These are phyloP conservation scores for Lachnum nothofagi DNA, from an alignment of 2,329 filamentous ascomycete genomes.

Conservation along the genomic window DNA sequence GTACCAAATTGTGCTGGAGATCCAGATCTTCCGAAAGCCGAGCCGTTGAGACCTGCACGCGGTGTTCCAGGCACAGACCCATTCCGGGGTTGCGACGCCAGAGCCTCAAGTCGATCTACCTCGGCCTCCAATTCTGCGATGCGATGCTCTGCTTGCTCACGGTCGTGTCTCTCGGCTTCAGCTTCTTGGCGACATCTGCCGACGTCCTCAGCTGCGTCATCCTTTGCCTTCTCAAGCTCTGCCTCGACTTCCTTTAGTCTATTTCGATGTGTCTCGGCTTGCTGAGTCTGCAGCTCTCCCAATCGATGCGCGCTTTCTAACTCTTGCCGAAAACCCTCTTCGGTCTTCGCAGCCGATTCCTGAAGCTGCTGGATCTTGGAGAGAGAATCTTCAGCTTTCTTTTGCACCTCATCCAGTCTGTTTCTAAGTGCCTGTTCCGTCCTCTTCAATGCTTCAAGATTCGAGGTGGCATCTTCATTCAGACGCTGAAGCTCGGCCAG, in stretches of 20 bases:
- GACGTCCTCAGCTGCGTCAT: conserved; percentile 57
- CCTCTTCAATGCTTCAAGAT: conserved; percentile 70
- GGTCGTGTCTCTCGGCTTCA: conserved; percentile 54
- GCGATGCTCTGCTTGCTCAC: conserved; percentile 55
- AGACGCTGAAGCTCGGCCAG: conserved; percentile 83
- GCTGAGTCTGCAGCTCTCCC: conserved; percentile 74
- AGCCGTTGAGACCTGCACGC: conserved; percentile 47
- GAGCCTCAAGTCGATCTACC: conserved; percentile 55
- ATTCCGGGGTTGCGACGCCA: conserved; percentile 35
- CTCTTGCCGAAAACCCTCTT: conserved; percentile 82
- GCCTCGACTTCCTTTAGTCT: conserved; percentile 66
- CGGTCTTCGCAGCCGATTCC: conserved; percentile 73
- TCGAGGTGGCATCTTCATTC: conserved; percentile 77
- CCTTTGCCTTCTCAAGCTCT: conserved; percentile 52
- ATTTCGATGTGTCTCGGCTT: conserved; percentile 65
- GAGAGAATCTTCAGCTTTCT: conserved; percentile 81
- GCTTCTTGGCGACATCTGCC: conserved; percentile 48
- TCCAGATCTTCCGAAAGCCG: conserved; percentile 45
- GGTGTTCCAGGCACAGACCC: conserved; percentile 57
- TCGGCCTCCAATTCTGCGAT: conserved; percentile 61
- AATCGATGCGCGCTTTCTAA: conserved; percentile 75
- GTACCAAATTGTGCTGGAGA: conserved; percentile 55
- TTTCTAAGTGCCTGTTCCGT: conserved; percentile 76
- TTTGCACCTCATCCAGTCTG: conserved; percentile 75
- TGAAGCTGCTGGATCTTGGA: conserved; percentile 78